Conservation (phyloP, 2,329 filamentous ascomycete species). For the Dactylellina leptospora region DNA sequence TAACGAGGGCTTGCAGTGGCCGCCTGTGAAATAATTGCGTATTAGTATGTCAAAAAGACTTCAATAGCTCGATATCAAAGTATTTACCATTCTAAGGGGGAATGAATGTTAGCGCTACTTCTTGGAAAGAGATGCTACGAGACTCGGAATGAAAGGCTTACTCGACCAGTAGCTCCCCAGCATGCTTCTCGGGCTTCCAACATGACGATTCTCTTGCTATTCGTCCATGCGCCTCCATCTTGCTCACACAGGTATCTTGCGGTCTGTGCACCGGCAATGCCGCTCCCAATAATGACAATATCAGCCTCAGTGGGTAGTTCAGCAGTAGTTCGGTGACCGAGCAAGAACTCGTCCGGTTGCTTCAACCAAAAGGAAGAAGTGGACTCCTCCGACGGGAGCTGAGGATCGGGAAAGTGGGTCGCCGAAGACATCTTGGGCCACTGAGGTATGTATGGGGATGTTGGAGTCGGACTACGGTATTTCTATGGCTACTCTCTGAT, state of each 20-base stretch:
- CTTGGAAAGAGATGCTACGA: not conserved
- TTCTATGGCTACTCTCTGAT: not conserved
- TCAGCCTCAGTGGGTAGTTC: constrained; percentile 71
- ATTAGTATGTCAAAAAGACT: constrained; percentile 59
- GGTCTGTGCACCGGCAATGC: constrained; percentile 78
- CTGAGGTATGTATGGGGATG: not conserved
- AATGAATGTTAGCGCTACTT: constrained; percentile 2
- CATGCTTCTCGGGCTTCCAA: constrained; percentile 82
- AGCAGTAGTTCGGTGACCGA: constrained; percentile 73
- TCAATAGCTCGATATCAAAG: not conserved
- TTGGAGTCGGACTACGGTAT: not conserved
- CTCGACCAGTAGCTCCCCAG: constrained; percentile 80
- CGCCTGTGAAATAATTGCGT: constrained; percentile 65
- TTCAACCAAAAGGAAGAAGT: constrained; percentile 78
- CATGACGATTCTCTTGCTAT: constrained; percentile 68
- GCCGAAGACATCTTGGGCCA: constrained; percentile 4
- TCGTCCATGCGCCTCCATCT: constrained; percentile 61
- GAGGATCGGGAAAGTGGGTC: constrained; percentile 58
- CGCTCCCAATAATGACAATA: constrained; percentile 76
- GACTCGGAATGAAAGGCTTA: constrained; percentile 29
- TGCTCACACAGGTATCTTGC: constrained; percentile 69
- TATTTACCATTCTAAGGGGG: constrained; percentile 28
- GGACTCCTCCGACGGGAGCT: constrained; percentile 70
- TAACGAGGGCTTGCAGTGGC: constrained; percentile 77
- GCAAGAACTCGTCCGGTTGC: constrained; percentile 71